Evolutionary conservation across 129 eudicot genomes (phyloP).

Genomic region (Mikania micrantha): DNA sequence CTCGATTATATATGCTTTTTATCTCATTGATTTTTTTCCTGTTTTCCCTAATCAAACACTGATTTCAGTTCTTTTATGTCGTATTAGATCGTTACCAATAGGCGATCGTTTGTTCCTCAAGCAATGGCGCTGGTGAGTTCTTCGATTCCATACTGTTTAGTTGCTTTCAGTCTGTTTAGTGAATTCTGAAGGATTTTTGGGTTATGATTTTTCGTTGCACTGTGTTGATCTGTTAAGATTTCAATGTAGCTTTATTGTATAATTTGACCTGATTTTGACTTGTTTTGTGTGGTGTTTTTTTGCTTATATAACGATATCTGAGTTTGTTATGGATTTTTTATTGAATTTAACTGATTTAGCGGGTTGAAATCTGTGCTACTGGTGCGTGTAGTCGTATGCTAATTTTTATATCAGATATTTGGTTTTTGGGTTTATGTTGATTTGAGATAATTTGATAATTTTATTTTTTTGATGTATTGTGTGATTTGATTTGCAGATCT

Average conservation of each 20-base stretch:
- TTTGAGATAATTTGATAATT: background rate
- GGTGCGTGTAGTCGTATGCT: background rate
- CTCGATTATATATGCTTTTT: background rate
- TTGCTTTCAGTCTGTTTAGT: background rate
- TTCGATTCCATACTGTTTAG: background rate
- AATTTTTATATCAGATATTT: no score
- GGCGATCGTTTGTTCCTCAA: conserved; percentile 30
- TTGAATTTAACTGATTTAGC: background rate
- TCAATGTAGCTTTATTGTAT: background rate
- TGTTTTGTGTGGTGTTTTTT: background rate
- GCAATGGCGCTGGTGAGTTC: conserved; percentile 69
- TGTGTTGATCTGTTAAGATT: background rate
- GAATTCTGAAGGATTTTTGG: background rate
- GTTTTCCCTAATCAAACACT: background rate
- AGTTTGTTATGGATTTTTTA: background rate
- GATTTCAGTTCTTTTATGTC: background rate
- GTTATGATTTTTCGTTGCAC: background rate
- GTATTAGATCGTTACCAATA: conserved; percentile 12
- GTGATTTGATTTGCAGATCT: conserved; percentile 37
- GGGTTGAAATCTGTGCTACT: background rate
- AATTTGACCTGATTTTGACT: background rate
- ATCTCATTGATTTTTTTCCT: background rate
- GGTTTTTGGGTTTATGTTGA: no score
- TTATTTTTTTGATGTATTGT: background rate
- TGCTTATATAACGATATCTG: background rate